Evolutionary conservation across 352 stramenopile species (phyloP).

Genomic region (Phytophthora quininea): DNA sequence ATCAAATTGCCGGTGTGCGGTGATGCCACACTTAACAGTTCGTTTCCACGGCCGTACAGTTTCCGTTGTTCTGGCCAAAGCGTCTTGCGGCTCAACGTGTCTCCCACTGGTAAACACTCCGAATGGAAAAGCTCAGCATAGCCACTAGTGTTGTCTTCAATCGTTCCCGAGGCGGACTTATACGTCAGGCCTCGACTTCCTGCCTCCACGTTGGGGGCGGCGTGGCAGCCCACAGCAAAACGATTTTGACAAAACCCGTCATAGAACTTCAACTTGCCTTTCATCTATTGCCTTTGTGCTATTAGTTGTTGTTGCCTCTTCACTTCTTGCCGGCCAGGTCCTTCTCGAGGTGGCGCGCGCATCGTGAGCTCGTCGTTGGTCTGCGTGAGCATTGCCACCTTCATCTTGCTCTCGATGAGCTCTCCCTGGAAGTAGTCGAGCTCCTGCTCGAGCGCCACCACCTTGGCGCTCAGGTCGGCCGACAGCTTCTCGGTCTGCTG

Average conservation of each 20-base stretch:
- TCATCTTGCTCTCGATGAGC: slow-evolving; percentile 86
- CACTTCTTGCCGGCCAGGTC: slow-evolving; percentile 27
- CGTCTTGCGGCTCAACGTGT: slow-evolving; percentile 64
- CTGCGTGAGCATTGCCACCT: slow-evolving; percentile 74
- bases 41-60: slow-evolving; percentile 81
- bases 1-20: slow-evolving; percentile 57
- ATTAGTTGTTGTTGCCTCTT: slow-evolving; percentile 12
- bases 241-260: too few relatives aligned
- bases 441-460: slow-evolving; percentile 67
- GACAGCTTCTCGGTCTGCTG: slow-evolving; percentile 39
- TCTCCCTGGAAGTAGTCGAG: slow-evolving; percentile 87
- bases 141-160: slow-evolving; percentile 27
- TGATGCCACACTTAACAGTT: slow-evolving; percentile 71
- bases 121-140: slow-evolving; percentile 17
- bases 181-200: slow-evolving; percentile 53
- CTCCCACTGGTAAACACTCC: slow-evolving; percentile 59
- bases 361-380: slow-evolving; percentile 72
- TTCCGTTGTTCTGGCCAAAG: slow-evolving; percentile 82
- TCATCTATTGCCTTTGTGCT: not conserved
- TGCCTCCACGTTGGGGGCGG: too few relatives aligned
- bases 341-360: slow-evolving; percentile 72
- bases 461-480: slow-evolving; percentile 41
- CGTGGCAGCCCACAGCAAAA: too few relatives aligned
- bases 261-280: too few relatives aligned
- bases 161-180: slow-evolving; percentile 39